phyloP scores from a whole-genome alignment of 192 early-diverging fungal genomes.

The Entomortierella chlamydospora region DNA sequence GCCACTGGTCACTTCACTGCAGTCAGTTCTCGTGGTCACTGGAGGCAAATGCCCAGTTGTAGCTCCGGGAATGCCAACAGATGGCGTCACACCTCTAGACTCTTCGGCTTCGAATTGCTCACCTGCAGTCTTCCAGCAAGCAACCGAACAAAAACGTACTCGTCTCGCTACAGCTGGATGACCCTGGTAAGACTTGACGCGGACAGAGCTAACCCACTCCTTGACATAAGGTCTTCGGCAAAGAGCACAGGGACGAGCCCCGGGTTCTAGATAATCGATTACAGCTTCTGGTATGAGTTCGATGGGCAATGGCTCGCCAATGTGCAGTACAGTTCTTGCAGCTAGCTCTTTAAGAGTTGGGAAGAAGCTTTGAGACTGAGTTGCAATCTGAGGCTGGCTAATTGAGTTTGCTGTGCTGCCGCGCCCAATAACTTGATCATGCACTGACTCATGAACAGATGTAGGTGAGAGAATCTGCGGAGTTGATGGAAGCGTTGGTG shows the following conservation, averaged over 20 bases:
- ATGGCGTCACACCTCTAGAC: background rate
- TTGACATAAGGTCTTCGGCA: conserved; percentile 61
- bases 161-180: conserved; percentile 65
- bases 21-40: background rate
- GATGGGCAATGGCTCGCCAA: conserved; percentile 36
- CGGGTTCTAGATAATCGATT: conserved; percentile 48
- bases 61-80: background rate
- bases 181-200: conserved; percentile 62
- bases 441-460: background rate
- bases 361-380: conserved; percentile 34
- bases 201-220: conserved; percentile 65
- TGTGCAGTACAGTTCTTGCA: conserved; percentile 42
- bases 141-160: conserved; percentile 60
- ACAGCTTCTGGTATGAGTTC: conserved; percentile 34
- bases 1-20: background rate
- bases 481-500: background rate
- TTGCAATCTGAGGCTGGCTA: background rate
- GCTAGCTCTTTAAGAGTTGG: conserved; percentile 60
- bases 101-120: conserved; percentile 47
- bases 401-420: background rate
- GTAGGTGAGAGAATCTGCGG: background rate
- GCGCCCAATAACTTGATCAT: background rate
- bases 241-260: conserved; percentile 49
- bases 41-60: conserved; percentile 30
- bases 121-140: conserved; percentile 53